These are phyloP conservation scores for Torrubiella hemipterigena DNA, from an alignment of 2,329 filamentous ascomycete genomes.

Conservation along the genomic window DNA sequence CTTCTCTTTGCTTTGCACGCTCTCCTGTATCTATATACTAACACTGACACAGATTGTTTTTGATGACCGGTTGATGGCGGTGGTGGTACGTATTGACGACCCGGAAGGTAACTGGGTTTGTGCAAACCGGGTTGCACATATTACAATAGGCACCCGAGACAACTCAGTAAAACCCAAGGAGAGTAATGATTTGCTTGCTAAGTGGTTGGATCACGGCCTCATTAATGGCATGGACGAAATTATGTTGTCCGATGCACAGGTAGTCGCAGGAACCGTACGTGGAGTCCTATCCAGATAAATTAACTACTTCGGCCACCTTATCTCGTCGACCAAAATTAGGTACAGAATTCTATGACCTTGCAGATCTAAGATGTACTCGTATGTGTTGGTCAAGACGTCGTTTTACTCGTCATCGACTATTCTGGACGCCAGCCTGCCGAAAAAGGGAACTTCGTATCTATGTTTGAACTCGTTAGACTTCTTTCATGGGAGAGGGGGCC, in stretches of 20 bases:
- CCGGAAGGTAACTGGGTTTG: conserved; percentile 49
- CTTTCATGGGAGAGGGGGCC: conserved; percentile 30
- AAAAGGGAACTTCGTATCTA: conserved; percentile 77
- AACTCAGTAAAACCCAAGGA: conserved; percentile 77
- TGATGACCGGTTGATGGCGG: conserved; percentile 79
- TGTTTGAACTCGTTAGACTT: conserved; percentile 10
- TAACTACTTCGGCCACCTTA: no score
- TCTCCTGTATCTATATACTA: conserved; percentile 5
- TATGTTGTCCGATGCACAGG: conserved; percentile 35
- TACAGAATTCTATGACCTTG: no score
- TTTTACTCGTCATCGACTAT: conserved; percentile 73
- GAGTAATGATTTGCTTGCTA: conserved; percentile 71
- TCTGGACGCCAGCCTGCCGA: conserved; percentile 74
- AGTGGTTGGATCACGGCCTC: conserved; percentile 54
- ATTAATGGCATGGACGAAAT: conserved; percentile 35
- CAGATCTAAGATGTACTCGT: no score
- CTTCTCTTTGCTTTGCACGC: conserved; percentile 21
- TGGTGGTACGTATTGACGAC: conserved; percentile 65
- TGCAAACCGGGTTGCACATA: conserved; percentile 68
- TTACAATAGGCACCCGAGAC: conserved; percentile 77
- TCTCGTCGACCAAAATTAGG: no score
- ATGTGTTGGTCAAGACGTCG: no score
- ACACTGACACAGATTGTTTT: conserved; percentile 51
- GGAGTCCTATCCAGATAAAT: conserved; percentile 38
- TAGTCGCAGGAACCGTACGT: conserved; percentile 33